Conservation (phyloP, 2,329 filamentous ascomycete species). For the Colletotrichum salicis region DNA sequence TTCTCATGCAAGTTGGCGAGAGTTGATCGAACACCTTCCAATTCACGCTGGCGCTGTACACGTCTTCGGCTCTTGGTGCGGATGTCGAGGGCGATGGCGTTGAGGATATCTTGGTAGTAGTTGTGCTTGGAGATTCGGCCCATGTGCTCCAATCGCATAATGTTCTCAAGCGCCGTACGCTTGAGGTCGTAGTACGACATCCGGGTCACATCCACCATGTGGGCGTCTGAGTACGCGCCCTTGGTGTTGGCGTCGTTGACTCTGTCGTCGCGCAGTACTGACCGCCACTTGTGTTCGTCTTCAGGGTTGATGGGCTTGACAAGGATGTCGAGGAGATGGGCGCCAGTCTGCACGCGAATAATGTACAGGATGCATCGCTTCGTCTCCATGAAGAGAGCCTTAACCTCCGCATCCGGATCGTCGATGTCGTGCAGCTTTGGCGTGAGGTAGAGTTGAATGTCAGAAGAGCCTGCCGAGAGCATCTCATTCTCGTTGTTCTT, state of each 20-base stretch:
- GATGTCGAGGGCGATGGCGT: slow-evolving; percentile 96
- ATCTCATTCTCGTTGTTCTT: slow-evolving; percentile 97
- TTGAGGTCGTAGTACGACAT: slow-evolving; percentile 95
- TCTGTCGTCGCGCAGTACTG: slow-evolving; percentile 85
- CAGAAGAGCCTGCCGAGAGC: slow-evolving; percentile 83
- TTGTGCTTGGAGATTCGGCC: slow-evolving; percentile 92
- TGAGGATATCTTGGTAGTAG: slow-evolving; percentile 96
- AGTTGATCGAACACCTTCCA: slow-evolving; percentile 84
- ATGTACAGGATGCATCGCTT: slow-evolving; percentile 98
- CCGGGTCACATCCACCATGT: slow-evolving; percentile 87
- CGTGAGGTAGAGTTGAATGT: slow-evolving; percentile 90
- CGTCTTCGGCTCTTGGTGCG: slow-evolving; percentile 94
- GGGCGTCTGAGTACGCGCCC: slow-evolving; percentile 89
- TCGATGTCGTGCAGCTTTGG: slow-evolving; percentile 90
- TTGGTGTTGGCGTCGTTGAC: slow-evolving; percentile 73
- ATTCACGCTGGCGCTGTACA: slow-evolving; percentile 89
- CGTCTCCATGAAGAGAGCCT: slow-evolving; percentile 96
- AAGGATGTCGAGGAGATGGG: slow-evolving; percentile 94
- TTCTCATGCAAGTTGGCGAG: slow-evolving; percentile 83
- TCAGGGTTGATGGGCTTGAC: slow-evolving; percentile 88
- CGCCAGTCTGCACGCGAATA: slow-evolving; percentile 92
- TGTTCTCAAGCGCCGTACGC: slow-evolving; percentile 91
- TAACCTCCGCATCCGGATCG: slow-evolving; percentile 91
- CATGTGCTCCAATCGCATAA: slow-evolving; percentile 86
- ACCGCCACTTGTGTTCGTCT: slow-evolving; percentile 89